Percentiles rank a stretch among this genome's conserved stretches.
Conservation (phyloP, 2,329 filamentous ascomycete genomes). For the Ceratocystis harringtonii region DNA sequence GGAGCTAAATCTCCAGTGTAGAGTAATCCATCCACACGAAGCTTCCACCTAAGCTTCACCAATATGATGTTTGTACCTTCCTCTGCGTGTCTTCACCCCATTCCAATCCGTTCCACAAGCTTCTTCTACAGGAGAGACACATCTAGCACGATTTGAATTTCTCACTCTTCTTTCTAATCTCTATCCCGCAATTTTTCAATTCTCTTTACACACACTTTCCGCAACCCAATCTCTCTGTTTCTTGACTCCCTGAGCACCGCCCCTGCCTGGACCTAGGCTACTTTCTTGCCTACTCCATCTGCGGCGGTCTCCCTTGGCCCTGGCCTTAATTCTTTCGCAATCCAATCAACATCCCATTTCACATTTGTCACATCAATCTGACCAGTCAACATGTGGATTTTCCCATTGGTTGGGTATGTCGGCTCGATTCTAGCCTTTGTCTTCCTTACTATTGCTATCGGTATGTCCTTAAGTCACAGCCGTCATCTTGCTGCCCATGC, state of each 20-base stretch:
- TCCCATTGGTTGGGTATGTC: slow-evolving; percentile 79
- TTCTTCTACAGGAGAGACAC: neutral
- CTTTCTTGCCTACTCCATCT: slow-evolving; percentile 5
- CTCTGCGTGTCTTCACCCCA: neutral
- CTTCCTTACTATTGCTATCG: slow-evolving; percentile 88
- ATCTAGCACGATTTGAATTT: neutral
- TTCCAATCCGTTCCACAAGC: neutral
- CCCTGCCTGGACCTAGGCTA: neutral
- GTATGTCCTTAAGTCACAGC: slow-evolving; percentile 30
- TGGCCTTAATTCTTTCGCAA: neutral
- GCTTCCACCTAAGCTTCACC: neutral
- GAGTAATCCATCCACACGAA: neutral
- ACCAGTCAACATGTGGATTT: slow-evolving; percentile 68
- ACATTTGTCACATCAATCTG: neutral
- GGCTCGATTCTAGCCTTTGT: slow-evolving; percentile 79
- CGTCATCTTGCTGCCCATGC: neutral
- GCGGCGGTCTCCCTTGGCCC: neutral
- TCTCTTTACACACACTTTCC: neutral
- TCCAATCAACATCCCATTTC: neutral
- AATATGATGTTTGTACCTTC: neutral
- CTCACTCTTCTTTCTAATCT: neutral
- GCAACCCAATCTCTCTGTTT: neutral
- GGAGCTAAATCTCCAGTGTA: neutral
- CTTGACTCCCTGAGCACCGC: neutral
- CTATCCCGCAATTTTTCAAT: neutral